These are phyloP conservation scores for Neurospora intermedia DNA, from an alignment of 495 filamentous ascomycete species.

Conservation along the genomic window DNA sequence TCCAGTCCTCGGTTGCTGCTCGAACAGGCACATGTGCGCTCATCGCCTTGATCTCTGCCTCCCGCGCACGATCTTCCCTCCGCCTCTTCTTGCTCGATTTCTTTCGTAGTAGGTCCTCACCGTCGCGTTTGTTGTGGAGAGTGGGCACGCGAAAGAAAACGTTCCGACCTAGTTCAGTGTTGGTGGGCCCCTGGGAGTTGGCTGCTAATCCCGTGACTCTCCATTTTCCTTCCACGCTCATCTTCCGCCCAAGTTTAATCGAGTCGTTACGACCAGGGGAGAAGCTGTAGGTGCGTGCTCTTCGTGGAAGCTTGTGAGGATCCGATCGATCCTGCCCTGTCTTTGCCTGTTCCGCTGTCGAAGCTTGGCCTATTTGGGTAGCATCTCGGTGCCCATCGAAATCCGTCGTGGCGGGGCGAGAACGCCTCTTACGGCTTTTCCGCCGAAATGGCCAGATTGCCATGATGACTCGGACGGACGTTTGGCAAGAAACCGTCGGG, in stretches of 20 bases:
- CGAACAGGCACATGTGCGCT: constrained; percentile 57
- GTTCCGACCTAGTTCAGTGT: constrained; percentile 22
- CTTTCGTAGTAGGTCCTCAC: constrained; percentile 48
- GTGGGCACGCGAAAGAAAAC: constrained; percentile 50
- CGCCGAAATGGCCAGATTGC: constrained; percentile 72
- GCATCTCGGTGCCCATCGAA: constrained; percentile 18
- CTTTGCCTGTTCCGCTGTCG: constrained; percentile 11
- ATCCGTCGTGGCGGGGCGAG: constrained; percentile 26
- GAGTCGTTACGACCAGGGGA: constrained; percentile 40
- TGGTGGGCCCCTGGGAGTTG: constrained; percentile 10
- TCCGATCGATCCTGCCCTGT: constrained; percentile 23
- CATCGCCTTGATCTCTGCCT: constrained; percentile 82
- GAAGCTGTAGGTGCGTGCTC: constrained; percentile 41
- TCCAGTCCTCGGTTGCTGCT: constrained; percentile 41
- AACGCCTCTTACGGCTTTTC: constrained; percentile 43
- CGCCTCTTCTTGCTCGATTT: constrained; percentile 69
- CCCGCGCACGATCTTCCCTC: constrained; percentile 59
- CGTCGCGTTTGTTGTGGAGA: constrained; percentile 49
- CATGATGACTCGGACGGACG: constrained; percentile 34
- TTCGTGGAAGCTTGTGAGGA: constrained; percentile 38
- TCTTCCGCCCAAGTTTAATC: constrained; percentile 25
- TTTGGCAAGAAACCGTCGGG: neutral
- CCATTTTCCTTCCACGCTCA: constrained; percentile 15
- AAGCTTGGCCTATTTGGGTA: constrained; percentile 3
- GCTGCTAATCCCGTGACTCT: constrained; percentile 23